Evolutionary conservation across 2,329 filamentous ascomycete species (phyloP).

Genomic region (Venturia nashicola): DNA sequence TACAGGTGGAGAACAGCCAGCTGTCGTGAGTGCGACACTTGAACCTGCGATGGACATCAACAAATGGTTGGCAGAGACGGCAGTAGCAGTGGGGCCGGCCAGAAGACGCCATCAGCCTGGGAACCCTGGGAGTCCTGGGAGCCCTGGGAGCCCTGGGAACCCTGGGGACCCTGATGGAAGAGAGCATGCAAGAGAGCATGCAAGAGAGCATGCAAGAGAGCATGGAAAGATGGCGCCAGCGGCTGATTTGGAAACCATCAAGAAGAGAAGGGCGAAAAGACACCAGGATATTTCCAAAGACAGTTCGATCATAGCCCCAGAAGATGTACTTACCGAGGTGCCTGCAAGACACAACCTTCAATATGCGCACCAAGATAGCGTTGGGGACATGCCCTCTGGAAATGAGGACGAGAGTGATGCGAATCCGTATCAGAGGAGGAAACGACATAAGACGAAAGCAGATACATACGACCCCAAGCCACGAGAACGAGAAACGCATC

Average conservation of each 20-base stretch:
- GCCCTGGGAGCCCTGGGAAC: background rate
- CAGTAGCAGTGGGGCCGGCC: conserved; percentile 19
- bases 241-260: background rate
- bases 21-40: background rate
- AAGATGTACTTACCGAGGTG: background rate
- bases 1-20: background rate
- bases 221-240: background rate
- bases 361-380: background rate
- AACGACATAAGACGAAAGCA: conserved; percentile 33
- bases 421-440: conserved; percentile 26
- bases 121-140: background rate
- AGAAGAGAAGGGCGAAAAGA: background rate
- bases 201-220: too few species aligned
- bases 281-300: background rate
- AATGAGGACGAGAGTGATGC: background rate
- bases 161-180: background rate
- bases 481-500: conserved; percentile 16
- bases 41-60: conserved; percentile 28
- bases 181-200: too few species aligned
- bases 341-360: background rate
- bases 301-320: conserved; percentile 3
- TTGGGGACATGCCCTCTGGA: background rate
- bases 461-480: conserved; percentile 31
- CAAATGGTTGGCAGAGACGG: conserved; percentile 31
- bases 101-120: conserved; percentile 9